Base-by-base conservation (phyloP, 1,284 basidiomycete species). In the Puccinia horiana region DNA sequence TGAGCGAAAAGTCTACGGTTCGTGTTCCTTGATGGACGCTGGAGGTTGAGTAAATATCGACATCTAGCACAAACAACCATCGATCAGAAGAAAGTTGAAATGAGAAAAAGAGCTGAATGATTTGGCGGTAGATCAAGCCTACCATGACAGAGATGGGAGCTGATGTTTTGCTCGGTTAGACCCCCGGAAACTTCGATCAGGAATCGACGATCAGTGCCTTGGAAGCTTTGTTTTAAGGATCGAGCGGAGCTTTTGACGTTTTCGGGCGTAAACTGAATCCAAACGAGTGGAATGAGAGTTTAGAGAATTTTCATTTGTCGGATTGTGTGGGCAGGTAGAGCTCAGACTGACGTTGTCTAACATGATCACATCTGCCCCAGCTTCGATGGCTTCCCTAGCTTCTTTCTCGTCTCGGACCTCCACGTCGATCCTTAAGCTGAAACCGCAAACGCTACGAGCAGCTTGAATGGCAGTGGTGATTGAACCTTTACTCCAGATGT, bases 281-380 rank as follows among this genome's bases (percentile, higher is more conserved):
- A 77, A 26, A 37, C 26, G 8, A 52, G 67, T 1, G 1, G 56
- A 49, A 35, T 37, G 54, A 29, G 5, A 74, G n/a, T n/a, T n/a
- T n/a, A n/a, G n/a, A n/a, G n/a, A 56, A 26, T 37, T 2, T 2
- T 8, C 37, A 20, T 37, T 65, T 8, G 20, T 65, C 1, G 35
- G 42, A 29, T 6, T 37, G 9, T 49, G 23, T 18, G 35, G 35
- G 69, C 3, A 42, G 42, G 8, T 26, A 72, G 23, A 35, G 8
- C 26, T 40, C 9, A n/a, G 40, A 42, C 65, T 63, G 14, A 80
- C 78, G 86, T 98, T 98, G 86, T 99, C 97, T 29, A 99, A 91
- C 96, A 99, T 99, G 86, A 99, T 90, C 74, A 99, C 92, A 88
- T 99, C 96, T 40, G 96, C 96, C 3, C 96, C 96, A 0, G 96